Conservation (phyloP, 305 asterid genomes). For the Vinca major region DNA sequence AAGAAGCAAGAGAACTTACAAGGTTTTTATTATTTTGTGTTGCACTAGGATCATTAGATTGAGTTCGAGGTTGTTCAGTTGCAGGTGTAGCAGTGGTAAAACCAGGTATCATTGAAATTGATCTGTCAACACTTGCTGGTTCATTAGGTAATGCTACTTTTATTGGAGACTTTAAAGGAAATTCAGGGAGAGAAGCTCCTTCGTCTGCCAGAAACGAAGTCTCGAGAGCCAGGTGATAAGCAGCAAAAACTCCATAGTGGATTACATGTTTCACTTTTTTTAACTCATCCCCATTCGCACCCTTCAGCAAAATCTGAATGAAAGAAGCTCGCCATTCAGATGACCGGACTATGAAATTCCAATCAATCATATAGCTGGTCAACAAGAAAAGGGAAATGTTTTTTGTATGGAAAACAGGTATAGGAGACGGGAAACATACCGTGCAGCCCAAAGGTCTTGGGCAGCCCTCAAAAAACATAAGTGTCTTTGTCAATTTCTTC, state of each 20-base stretch:
- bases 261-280: constrained; percentile 66
- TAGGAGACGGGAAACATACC: constrained; percentile 33
- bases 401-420: neutral
- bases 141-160: constrained; percentile 64
- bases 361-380: neutral
- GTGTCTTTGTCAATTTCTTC: constrained; percentile 56
- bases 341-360: neutral
- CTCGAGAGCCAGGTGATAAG: constrained; percentile 77
- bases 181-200: constrained; percentile 71
- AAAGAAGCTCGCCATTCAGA: constrained; percentile 10
- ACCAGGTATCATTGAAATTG: constrained; percentile 54
- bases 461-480: constrained; percentile 91
- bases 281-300: constrained; percentile 75
- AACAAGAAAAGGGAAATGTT: neutral
- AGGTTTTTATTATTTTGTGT: constrained; percentile 24
- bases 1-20: constrained; percentile 21
- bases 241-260: constrained; percentile 77
- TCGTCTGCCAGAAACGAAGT: constrained; percentile 87
- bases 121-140: constrained; percentile 44
- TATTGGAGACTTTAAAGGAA: constrained; percentile 57
- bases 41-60: constrained; percentile 22
- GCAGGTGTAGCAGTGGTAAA: constrained; percentile 30
- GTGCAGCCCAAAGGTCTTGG: constrained; percentile 85
- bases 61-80: constrained; percentile 24
- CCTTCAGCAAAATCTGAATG: constrained; percentile 67